Conservation (phyloP, 768 basidiomycete species). For the Hygrocybe coccinea region DNA sequence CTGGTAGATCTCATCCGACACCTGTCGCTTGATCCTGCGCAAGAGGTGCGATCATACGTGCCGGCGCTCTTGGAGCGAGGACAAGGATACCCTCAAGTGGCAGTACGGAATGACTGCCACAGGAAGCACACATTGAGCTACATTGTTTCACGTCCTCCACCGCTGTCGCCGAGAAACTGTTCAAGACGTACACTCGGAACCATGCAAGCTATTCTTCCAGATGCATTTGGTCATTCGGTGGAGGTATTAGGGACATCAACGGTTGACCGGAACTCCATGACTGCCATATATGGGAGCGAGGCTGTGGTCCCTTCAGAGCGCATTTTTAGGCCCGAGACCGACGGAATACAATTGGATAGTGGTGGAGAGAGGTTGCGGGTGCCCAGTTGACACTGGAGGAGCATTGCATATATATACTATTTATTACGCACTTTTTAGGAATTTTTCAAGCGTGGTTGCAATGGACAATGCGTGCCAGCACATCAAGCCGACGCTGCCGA, state of each 20-base stretch:
- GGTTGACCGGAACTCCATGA: too few relatives aligned
- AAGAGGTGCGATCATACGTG: slow-evolving; percentile 60
- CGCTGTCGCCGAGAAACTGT: slow-evolving; percentile 7
- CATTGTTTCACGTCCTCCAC: slow-evolving; percentile 4
- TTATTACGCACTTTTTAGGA: too few relatives aligned
- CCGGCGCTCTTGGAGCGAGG: slow-evolving; percentile 17
- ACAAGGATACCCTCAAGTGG: background rate
- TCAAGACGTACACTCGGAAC: background rate
- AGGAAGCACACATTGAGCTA: background rate
- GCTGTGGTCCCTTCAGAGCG: too few relatives aligned
- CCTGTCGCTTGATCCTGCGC: slow-evolving; percentile 52
- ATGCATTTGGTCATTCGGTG: background rate
- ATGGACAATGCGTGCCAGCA: background rate
- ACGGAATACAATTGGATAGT: background rate
- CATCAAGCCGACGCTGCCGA: background rate
- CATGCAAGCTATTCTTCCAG: background rate
- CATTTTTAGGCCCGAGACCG: background rate
- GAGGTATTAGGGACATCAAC: too few relatives aligned
- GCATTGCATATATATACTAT: background rate
- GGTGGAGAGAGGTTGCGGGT: background rate
- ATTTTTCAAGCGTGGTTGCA: too few relatives aligned
- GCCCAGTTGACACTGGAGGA: background rate
- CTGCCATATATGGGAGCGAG: too few relatives aligned
- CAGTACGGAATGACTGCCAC: background rate
- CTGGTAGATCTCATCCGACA: slow-evolving; percentile 39